These are phyloP conservation scores for Dendryphion nanum DNA, from an alignment of 2,329 filamentous ascomycete genomes.

Conservation along the genomic window DNA sequence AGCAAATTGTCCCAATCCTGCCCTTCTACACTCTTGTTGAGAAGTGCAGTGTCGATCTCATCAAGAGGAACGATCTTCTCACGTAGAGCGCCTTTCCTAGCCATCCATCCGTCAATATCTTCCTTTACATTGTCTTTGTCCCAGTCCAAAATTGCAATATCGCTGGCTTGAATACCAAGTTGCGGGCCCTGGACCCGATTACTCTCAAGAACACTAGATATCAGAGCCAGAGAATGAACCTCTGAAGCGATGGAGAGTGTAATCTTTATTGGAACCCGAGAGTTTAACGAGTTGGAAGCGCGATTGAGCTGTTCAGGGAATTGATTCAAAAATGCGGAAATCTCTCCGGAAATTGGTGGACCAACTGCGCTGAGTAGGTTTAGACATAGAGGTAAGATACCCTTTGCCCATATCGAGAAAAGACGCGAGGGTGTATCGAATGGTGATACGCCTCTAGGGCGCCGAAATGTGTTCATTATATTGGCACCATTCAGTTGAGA, in stretches of 20 bases:
- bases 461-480: constrained; percentile 72
- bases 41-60: constrained; percentile 67
- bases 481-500: constrained; percentile 76
- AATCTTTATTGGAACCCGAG: constrained; percentile 54
- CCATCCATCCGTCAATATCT: constrained; percentile 80
- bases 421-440: constrained; percentile 75
- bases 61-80: constrained; percentile 72
- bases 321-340: constrained; percentile 83
- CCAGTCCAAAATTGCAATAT: constrained; percentile 73
- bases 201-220: constrained; percentile 69
- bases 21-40: constrained; percentile 39
- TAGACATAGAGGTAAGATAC: constrained; percentile 81
- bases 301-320: constrained; percentile 77
- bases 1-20: constrained; percentile 59
- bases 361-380: constrained; percentile 85
- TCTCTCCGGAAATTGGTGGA: constrained; percentile 76
- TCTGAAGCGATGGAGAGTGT: constrained; percentile 74
- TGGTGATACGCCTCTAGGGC: constrained; percentile 67
- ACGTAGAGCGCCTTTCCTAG: constrained; percentile 64
- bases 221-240: constrained; percentile 73
- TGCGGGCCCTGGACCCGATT: constrained; percentile 53
- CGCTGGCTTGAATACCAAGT: constrained; percentile 53
- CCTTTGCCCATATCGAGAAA: constrained; percentile 87
- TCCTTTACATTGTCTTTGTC: constrained; percentile 71
- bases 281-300: constrained; percentile 71